Evolutionary conservation across 176 grass and related monocot species (phyloP).

Genomic region (Triticum monococcum): DNA sequence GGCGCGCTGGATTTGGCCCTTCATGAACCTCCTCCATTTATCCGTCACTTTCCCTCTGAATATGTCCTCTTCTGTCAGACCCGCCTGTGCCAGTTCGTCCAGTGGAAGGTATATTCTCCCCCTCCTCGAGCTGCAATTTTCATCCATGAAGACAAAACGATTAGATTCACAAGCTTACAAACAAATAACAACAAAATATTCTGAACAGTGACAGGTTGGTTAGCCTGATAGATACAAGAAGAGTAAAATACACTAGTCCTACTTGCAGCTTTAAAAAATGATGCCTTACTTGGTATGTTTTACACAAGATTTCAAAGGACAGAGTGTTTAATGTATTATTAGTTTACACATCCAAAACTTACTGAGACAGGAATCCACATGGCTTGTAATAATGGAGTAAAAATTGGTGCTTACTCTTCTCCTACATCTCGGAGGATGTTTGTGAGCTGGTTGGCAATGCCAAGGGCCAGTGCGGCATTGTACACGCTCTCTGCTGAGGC

Average conservation of each 20-base stretch:
- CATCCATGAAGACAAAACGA: conserved; percentile 38
- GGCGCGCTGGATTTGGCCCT: conserved; percentile 85
- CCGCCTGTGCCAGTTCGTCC: conserved; percentile 73
- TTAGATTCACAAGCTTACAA: conserved; percentile 31
- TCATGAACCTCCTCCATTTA: conserved; percentile 96
- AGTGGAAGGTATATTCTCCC: conserved; percentile 96
- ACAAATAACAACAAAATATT: background rate
- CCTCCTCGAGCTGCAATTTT: conserved; percentile 73
- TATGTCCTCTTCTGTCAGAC: conserved; percentile 79
- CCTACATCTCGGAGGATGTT: conserved; percentile 98
- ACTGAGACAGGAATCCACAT: background rate
- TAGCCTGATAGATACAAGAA: background rate
- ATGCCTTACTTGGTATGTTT: background rate
- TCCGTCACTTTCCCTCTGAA: conserved; percentile 86
- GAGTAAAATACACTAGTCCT: background rate
- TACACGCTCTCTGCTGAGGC: conserved; percentile 76
- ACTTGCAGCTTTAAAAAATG: background rate
- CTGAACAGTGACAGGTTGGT: background rate
- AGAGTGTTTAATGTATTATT: background rate
- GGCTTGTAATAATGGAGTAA: background rate
- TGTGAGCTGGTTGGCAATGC: conserved; percentile 94
- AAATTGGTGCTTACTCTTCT: conserved; percentile 70
- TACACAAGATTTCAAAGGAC: background rate
- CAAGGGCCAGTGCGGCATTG: conserved; percentile 80
- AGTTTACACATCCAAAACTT: background rate